Evolutionary conservation across 768 basidiomycete genomes (phyloP), one percentile per base, ranked within the genome.

Genomic region (Phylloporus sp.): DNA sequence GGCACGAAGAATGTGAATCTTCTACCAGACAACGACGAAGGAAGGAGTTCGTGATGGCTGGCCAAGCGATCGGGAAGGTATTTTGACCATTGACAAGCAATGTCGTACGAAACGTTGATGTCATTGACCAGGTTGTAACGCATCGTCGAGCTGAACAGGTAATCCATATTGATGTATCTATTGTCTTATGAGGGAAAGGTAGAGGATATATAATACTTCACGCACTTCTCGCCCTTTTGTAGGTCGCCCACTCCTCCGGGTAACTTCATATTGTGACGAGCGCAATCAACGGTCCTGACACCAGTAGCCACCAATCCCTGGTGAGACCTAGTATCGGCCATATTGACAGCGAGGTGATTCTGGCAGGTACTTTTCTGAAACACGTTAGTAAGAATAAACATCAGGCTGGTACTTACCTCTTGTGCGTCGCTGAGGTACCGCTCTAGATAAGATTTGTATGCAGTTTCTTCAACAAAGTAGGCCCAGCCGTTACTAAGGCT

Each of bases 1-100:
- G 73, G 75, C 11, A 76, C 58, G 13, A 66, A 49, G 40, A 52
- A 67, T 2, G 8, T 35, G 3, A 34, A 13, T 34, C 32, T 16
- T 16, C 2, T 16, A 11, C 32, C 7, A 13, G 15, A 34, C 7
- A 13, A 7, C 15, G 29, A 2, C 13, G 29, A 16, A 34, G 3
- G 4, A 6, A n/a, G 32, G 3, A n/a, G n/a, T n/a, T n/a, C n/a
- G 4, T 7, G 16, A 16, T 13, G 11, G 2, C n/a, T 16, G 32
- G 13, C 6, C 15, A 34, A 7, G 15, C 16, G 32, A 16, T 15
- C 16, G 5, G 15, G n/a, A 6, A 43, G 28, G 18, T 20, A 2
- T 43, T 43, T 43, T 16, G 23, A 20, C 42, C 42, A 43, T 20
- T 43, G 42, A n/a, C 42, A 43, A 6, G 28, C 10, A 16, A 43